These are phyloP conservation scores for Venturia aucupariae DNA, from an alignment of 2,329 filamentous ascomycete genomes.

Conservation along the genomic window DNA sequence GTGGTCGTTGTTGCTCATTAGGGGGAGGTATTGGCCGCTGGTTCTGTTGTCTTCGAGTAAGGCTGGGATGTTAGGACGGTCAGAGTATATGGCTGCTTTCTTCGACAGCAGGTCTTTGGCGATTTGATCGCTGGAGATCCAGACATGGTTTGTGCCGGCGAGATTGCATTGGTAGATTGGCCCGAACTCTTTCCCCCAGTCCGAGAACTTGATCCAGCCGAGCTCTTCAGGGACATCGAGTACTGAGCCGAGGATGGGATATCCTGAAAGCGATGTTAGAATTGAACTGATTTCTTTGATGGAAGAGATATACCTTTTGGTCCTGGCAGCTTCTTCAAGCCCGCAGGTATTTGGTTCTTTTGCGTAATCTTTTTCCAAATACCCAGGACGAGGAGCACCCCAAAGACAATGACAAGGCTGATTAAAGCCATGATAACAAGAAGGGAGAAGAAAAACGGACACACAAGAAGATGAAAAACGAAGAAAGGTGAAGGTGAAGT, in stretches of 20 bases:
- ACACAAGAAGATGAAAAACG: background rate
- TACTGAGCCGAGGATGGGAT: constrained; percentile 34
- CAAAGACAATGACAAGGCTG: constrained; percentile 22
- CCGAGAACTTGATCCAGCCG: constrained; percentile 36
- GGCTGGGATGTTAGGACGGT: constrained; percentile 37
- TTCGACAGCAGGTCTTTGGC: constrained; percentile 35
- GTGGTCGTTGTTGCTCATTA: constrained; percentile 34
- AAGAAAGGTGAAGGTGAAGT: background rate
- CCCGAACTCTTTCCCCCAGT: constrained; percentile 36
- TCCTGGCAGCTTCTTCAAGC: constrained; percentile 30
- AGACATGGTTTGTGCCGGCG: constrained; percentile 37
- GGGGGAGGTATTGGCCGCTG: constrained; percentile 36
- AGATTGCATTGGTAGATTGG: constrained; percentile 38
- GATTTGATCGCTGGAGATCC: constrained; percentile 35
- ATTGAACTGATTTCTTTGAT: no score
- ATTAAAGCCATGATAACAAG: constrained; percentile 23
- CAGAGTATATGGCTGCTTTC: constrained; percentile 37
- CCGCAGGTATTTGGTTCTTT: constrained; percentile 20
- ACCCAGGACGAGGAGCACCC: constrained; percentile 21
- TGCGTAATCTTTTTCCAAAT: constrained; percentile 23
- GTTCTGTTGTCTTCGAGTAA: constrained; percentile 36
- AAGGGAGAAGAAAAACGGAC: background rate
- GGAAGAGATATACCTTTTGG: constrained; percentile 28
- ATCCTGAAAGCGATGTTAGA: constrained; percentile 23
- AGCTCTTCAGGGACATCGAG: constrained; percentile 36